Evolutionary conservation across 345 rosid species (phyloP).

Genomic region (Salix koriyanagi): DNA sequence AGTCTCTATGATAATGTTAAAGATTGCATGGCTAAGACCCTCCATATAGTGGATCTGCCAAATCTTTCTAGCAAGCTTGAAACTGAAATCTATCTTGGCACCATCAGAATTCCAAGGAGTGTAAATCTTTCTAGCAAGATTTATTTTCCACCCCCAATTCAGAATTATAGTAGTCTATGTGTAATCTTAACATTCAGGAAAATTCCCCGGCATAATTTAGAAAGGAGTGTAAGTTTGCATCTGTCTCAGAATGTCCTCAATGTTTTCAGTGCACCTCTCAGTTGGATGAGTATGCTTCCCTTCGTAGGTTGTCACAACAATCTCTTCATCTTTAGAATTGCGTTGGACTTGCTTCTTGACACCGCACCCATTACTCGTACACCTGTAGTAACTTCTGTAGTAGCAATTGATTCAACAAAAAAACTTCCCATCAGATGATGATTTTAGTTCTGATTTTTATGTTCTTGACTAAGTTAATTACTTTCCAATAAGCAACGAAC

Average conservation of each 20-base stretch:
- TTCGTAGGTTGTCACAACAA: constrained; percentile 49
- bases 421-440: neutral
- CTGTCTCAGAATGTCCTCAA: constrained; percentile 31
- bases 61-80: neutral
- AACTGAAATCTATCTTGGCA: neutral
- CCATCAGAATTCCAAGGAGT: neutral
- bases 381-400: constrained; percentile 48
- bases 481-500: neutral
- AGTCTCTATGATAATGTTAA: neutral
- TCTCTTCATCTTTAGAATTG: constrained; percentile 34
- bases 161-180: neutral
- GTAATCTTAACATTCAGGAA: neutral
- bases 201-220: neutral
- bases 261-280: constrained; percentile 27
- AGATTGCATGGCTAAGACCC: neutral
- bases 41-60: neutral
- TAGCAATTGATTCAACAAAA: neutral
- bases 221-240: constrained; percentile 11
- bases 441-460: neutral
- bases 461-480: neutral
- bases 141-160: neutral
- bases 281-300: constrained; percentile 38
- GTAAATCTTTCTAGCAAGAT: neutral
- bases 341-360: constrained; percentile 56
- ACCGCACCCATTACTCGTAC: constrained; percentile 40